Conservation (phyloP, 139 green algal genomes). For the Chlorella sorokiniana region DNA sequence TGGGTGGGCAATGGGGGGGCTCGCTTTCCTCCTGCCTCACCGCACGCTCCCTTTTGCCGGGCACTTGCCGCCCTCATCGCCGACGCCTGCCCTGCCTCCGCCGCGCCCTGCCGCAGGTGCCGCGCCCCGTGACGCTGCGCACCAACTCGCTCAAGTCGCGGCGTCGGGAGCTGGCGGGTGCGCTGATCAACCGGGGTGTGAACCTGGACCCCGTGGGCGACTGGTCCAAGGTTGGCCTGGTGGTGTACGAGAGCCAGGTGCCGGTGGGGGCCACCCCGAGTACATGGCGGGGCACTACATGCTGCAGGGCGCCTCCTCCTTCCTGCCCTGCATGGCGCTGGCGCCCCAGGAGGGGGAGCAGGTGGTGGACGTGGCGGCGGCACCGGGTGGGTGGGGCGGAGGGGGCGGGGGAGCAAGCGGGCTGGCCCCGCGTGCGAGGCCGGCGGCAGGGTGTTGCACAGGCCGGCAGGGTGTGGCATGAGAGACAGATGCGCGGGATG, state of each 20-base stretch:
- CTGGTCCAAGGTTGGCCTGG: constrained; percentile 97
- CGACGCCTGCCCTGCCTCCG: background rate
- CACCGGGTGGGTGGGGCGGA: constrained; percentile 79
- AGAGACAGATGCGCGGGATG: too few relatives aligned
- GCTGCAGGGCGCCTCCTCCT: constrained; percentile 94
- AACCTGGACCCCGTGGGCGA: constrained; percentile 97
- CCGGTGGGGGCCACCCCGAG: constrained; percentile 99
- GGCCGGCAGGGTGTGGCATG: too few relatives aligned
- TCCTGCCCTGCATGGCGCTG: constrained; percentile 98
- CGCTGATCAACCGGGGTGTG: constrained; percentile 96
- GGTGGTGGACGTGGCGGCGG: constrained; percentile 96
- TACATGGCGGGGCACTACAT: constrained; percentile 99
- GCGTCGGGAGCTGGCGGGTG: constrained; percentile 89
- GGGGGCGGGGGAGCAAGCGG: too few relatives aligned
- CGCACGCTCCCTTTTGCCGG: background rate
- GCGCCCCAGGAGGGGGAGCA: constrained; percentile 87
- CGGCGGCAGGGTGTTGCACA: too few relatives aligned
- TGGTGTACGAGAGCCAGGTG: constrained; percentile 97
- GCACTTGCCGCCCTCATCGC: background rate
- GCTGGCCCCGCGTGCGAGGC: too few relatives aligned
- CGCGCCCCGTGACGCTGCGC: constrained; percentile 76
- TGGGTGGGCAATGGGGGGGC: background rate
- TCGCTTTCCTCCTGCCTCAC: background rate
- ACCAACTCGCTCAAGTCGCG: constrained; percentile 95
- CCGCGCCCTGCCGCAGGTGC: constrained; percentile 26